Percentiles rank a stretch among this genome's conserved stretches.
phyloP scores from a whole-genome alignment of 1,284 basidiomycete species.

The Fistulina hepatica region DNA sequence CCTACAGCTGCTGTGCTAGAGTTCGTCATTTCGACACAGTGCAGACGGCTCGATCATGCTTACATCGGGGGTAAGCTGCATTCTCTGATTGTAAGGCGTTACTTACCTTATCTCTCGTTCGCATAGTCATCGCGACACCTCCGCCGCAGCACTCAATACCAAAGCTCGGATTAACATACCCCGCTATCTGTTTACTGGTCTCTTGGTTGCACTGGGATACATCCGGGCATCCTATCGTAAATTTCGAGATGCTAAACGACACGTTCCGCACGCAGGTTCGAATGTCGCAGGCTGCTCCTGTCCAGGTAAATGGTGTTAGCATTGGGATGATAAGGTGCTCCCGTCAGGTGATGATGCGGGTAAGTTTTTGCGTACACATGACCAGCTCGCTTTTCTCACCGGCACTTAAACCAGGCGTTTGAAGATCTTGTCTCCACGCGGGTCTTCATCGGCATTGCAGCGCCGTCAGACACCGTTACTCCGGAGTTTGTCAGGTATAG shows the following conservation, averaged over 20 bases:
- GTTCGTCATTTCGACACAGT: constrained; percentile 37
- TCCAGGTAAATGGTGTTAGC: constrained; percentile 59
- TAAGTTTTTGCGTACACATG: constrained; percentile 25
- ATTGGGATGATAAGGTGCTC: constrained; percentile 65
- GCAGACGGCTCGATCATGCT: constrained; percentile 28
- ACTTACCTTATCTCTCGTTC: no score
- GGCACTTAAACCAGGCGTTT: constrained; percentile 41
- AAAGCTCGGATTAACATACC: constrained; percentile 51
- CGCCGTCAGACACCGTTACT: constrained; percentile 34
- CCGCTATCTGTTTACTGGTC: constrained; percentile 63
- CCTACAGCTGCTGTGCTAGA: constrained; percentile 33
- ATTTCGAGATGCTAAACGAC: constrained; percentile 72
- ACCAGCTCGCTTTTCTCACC: constrained; percentile 5
- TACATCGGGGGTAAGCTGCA: no score
- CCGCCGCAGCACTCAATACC: constrained; percentile 10
- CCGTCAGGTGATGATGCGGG: constrained; percentile 48
- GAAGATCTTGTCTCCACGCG: constrained; percentile 45
- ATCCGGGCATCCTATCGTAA: constrained; percentile 57
- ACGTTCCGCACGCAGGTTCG: constrained; percentile 57
- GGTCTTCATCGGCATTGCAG: constrained; percentile 39
- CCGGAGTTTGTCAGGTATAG: constrained; percentile 61
- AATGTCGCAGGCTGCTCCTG: constrained; percentile 55
- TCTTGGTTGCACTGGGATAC: constrained; percentile 54
- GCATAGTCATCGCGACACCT: no score
- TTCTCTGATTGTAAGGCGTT: no score